A percentile compares a stretch with the other conserved stretches of the same genome.
Evolutionary conservation across 345 rosid species (phyloP).

Genomic region (Brassica cretica): DNA sequence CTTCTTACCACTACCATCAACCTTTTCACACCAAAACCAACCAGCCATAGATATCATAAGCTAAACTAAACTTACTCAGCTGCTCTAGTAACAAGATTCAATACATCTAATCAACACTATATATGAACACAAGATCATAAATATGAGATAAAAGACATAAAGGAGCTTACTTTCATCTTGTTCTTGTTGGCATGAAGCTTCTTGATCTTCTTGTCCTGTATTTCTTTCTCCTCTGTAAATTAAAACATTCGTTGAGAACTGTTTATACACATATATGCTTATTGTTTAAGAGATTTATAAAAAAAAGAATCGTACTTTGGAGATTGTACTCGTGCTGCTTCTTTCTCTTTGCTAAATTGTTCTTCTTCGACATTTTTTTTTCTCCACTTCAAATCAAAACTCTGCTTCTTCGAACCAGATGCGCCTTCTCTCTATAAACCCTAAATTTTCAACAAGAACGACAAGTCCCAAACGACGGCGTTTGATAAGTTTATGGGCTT

Average conservation of each 20-base stretch:
- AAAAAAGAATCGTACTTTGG: slow-evolving; percentile 45
- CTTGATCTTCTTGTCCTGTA: slow-evolving; percentile 60
- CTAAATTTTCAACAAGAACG: slow-evolving; percentile 15
- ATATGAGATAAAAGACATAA: neutral
- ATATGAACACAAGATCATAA: neutral
- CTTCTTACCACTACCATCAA: slow-evolving; percentile 70
- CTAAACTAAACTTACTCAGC: neutral
- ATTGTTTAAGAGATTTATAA: neutral
- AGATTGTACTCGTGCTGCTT: slow-evolving; percentile 85
- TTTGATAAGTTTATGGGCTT: neutral
- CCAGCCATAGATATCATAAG: neutral
- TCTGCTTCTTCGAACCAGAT: neutral
- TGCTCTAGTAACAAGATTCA: neutral
- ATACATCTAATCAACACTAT: neutral
- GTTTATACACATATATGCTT: neutral
- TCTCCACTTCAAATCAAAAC: neutral
- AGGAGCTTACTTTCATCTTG: slow-evolving; percentile 78
- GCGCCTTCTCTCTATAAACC: slow-evolving; percentile 15
- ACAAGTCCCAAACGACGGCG: neutral
- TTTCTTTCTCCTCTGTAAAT: slow-evolving; percentile 71
- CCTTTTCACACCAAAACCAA: slow-evolving; percentile 43
- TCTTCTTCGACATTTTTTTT: slow-evolving; percentile 88
- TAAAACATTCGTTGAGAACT: slow-evolving; percentile 19
- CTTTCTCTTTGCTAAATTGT: slow-evolving; percentile 74
- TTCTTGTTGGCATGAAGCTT: slow-evolving; percentile 84